A percentile compares a stretch with the other conserved stretches of the same genome.
phyloP scores from a whole-genome alignment of 2,329 filamentous ascomycete species.

The Aspergillus viridinutans region DNA sequence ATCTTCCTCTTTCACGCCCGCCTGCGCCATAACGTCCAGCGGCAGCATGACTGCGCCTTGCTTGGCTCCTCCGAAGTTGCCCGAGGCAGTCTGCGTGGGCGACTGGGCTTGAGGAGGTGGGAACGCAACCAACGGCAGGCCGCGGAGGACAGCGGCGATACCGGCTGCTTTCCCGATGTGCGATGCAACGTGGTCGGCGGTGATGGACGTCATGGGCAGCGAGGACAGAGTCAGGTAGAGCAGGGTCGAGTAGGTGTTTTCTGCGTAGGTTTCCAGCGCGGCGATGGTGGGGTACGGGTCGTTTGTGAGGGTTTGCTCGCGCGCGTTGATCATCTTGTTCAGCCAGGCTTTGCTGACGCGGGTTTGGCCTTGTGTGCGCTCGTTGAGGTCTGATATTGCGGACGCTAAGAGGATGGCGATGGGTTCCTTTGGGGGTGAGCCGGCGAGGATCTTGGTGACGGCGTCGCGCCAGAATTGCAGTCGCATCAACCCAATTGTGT shows the following conservation, averaged over 20 bases:
- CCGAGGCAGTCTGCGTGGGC: constrained; percentile 44
- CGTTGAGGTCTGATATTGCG: constrained; percentile 58
- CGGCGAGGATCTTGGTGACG: constrained; percentile 70
- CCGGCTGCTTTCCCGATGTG: constrained; percentile 94
- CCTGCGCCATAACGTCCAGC: constrained; percentile 81
- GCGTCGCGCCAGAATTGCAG: constrained; percentile 95
- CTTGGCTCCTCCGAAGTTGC: constrained; percentile 36
- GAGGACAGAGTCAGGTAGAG: constrained; percentile 82
- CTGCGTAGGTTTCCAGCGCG: constrained; percentile 79
- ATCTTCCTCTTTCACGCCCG: constrained; percentile 79
- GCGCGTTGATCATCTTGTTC: constrained; percentile 70
- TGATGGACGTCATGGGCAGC: constrained; percentile 73
- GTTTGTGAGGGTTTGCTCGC: constrained; percentile 79
- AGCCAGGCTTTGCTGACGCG: constrained; percentile 68
- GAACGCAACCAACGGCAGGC: constrained; percentile 82
- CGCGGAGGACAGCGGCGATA: constrained; percentile 80
- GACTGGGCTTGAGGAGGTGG: constrained; percentile 59
- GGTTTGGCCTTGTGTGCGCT: constrained; percentile 43
- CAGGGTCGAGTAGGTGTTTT: constrained; percentile 90
- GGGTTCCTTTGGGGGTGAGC: constrained; percentile 80
- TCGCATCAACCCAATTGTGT: constrained; percentile 81
- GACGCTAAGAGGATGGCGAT: constrained; percentile 79
- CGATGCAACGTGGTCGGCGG: constrained; percentile 86
- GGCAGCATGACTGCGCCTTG: constrained; percentile 74
- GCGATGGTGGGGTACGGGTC: constrained; percentile 71